phyloP scores from a whole-genome alignment of 768 basidiomycete species.

The Mycena olivaceomarginata region DNA sequence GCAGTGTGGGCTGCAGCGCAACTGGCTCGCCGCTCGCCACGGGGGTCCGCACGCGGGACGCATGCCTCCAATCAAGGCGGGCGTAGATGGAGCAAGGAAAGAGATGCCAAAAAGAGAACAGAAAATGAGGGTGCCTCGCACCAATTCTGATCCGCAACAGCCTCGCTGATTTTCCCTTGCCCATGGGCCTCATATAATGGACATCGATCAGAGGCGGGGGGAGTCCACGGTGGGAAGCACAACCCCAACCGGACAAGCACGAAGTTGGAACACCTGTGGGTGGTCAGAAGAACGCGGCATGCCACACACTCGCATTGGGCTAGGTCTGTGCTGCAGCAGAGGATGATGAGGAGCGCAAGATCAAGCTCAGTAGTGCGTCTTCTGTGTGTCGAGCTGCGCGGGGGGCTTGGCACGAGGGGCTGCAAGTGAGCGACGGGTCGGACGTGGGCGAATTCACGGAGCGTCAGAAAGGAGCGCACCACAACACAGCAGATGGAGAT shows the following conservation, averaged over 20 bases:
- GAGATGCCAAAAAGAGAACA: too few relatives aligned
- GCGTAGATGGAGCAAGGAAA: too few relatives aligned
- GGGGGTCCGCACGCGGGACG: too few relatives aligned
- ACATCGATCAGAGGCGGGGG: not conserved
- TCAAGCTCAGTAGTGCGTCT: conserved; percentile 14
- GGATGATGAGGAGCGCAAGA: not conserved
- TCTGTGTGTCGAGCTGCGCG: not conserved
- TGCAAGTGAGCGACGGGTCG: not conserved
- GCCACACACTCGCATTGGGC: not conserved
- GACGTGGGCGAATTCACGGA: not conserved
- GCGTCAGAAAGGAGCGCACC: too few relatives aligned
- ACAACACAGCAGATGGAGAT: too few relatives aligned
- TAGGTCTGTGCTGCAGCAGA: conserved; percentile 12
- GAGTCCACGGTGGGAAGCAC: not conserved
- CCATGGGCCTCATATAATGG: not conserved
- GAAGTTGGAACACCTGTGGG: not conserved
- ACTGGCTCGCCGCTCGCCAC: too few relatives aligned
- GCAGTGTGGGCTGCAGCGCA: too few relatives aligned
- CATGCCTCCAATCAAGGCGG: too few relatives aligned
- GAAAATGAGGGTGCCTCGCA: too few relatives aligned
- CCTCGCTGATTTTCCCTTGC: too few relatives aligned
- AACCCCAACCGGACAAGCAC: not conserved
- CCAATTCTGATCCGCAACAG: too few relatives aligned
- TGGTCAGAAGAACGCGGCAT: not conserved
- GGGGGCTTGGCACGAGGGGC: not conserved